phyloP scores from a whole-genome alignment of 2,329 filamentous ascomycete species.

The Cercospora janseana region DNA sequence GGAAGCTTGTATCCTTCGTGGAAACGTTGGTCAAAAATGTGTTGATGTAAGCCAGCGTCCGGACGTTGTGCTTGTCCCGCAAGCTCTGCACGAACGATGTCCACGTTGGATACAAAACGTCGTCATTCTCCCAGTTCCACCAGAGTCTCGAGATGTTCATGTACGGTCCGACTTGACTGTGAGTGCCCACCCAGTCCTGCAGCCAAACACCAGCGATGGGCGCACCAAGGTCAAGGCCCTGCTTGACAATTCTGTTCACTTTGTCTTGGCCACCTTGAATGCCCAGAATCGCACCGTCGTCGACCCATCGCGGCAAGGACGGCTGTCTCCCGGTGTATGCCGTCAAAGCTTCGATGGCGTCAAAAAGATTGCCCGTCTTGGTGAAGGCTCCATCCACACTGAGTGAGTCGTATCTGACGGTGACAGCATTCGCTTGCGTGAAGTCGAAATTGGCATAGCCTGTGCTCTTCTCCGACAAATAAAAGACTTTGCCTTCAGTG shows the following conservation, averaged over 20 bases:
- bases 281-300: constrained; percentile 39
- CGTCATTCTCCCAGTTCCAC: constrained; percentile 44
- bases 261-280: constrained; percentile 41
- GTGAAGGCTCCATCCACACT: constrained; percentile 30
- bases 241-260: constrained; percentile 38
- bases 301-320: constrained; percentile 35
- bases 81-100: constrained; percentile 39
- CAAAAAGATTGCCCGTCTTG: constrained; percentile 31
- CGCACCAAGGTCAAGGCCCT: constrained; percentile 34
- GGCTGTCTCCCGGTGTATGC: constrained; percentile 39
- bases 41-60: constrained; percentile 39
- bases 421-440: constrained; percentile 25
- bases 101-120: constrained; percentile 39
- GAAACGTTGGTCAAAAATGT: constrained; percentile 40
- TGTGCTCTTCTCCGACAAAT: constrained; percentile 34
- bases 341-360: constrained; percentile 38
- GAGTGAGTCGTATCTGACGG: constrained; percentile 29
- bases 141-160: constrained; percentile 40
- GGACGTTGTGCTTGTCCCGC: constrained; percentile 36
- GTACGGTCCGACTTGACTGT: constrained; percentile 38
- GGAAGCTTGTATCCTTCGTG: constrained; percentile 36
- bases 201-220: constrained; percentile 41
- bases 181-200: constrained; percentile 41
- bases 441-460: constrained; percentile 39
- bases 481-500: constrained; percentile 36